Evolutionary conservation across 140 eudicot species (phyloP).

Genomic region (Anethum foeniculum): DNA sequence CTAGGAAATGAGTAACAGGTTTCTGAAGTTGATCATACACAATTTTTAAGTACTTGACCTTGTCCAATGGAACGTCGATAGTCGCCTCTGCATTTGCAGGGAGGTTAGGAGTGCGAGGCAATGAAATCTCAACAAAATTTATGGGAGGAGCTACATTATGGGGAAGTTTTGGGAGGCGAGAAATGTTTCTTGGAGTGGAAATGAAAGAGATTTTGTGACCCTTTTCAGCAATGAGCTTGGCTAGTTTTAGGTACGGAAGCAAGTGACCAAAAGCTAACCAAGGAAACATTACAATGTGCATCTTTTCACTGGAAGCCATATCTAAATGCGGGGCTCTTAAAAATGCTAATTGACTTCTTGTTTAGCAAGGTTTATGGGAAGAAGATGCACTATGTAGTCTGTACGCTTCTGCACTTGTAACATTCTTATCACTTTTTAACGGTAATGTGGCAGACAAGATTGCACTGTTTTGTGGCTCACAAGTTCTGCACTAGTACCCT

Average conservation of each 20-base stretch:
- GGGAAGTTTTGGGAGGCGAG: constrained; percentile 13
- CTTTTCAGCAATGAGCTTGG: constrained; percentile 11
- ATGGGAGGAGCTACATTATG: not conserved
- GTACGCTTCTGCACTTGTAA: no score
- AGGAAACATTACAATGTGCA: constrained; percentile 12
- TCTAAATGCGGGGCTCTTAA: not conserved
- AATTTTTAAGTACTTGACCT: constrained; percentile 5
- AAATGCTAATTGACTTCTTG: not conserved
- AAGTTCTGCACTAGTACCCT: no score
- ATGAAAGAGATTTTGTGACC: constrained; percentile 22
- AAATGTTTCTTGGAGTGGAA: constrained; percentile 18
- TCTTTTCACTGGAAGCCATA: not conserved
- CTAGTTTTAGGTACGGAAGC: not conserved
- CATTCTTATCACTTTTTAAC: no score
- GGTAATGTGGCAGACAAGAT: no score
- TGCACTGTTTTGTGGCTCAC: no score
- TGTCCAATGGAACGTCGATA: not conserved
- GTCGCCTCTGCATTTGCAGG: constrained; percentile 15
- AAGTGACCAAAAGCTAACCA: constrained; percentile 14
- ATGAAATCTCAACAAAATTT: not conserved
- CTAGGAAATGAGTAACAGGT: not conserved
- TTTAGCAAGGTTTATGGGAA: not conserved
- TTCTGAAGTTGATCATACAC: not conserved
- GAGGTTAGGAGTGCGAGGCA: not conserved
- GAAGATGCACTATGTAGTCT: no score